These are phyloP conservation scores for Echites panduratus DNA, from an alignment of 257 asterid species.

Conservation along the genomic window DNA sequence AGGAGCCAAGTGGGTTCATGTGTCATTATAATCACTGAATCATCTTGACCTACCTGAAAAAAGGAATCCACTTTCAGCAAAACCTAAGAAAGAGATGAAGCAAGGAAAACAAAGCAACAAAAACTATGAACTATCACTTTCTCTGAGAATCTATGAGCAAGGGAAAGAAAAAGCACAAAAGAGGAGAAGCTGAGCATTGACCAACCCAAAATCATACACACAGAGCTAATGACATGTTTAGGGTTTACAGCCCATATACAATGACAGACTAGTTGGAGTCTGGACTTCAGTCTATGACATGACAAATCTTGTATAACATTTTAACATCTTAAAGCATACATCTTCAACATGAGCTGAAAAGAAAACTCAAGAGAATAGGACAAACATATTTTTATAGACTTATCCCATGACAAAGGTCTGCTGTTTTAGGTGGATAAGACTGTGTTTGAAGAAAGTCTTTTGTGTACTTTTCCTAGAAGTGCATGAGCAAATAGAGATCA, in stretches of 20 bases:
- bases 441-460: not conserved
- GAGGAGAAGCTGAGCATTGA: not conserved
- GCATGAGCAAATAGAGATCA: not conserved
- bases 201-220: not conserved
- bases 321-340: not conserved
- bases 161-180: not conserved
- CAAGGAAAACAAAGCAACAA: not conserved
- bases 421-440: not conserved
- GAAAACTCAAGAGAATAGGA: not conserved
- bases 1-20: conserved; percentile 98
- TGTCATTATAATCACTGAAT: conserved; percentile 93
- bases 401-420: not conserved
- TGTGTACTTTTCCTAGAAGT: not conserved
- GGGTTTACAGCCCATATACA: not conserved
- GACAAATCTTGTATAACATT: not conserved
- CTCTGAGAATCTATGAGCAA: not conserved
- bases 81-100: not conserved
- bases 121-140: not conserved
- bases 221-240: not conserved
- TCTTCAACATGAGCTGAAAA: not conserved
- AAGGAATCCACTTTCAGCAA: not conserved
- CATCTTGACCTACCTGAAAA: conserved; percentile 67
- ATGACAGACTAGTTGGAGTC: not conserved
- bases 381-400: conserved; percentile 1
- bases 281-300: not conserved